phyloP scores from a whole-genome alignment of 768 basidiomycete genomes.

The Lactifluus subvellereus region DNA sequence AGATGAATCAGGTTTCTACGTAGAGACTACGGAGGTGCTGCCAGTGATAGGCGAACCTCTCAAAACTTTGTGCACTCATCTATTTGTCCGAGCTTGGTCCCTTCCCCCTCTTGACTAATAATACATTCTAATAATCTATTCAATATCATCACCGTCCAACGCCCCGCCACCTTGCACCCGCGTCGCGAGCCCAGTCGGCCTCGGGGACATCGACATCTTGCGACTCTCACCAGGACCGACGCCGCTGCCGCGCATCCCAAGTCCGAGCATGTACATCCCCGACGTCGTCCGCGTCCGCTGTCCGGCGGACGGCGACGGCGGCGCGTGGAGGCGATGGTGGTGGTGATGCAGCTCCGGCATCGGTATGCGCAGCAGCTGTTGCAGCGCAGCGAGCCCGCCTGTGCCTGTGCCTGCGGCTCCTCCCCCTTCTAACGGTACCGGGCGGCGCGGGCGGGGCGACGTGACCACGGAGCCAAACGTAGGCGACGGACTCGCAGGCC shows the following conservation, averaged over 20 bases:
- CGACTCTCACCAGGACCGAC: conserved; percentile 1
- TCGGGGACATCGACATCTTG: not conserved
- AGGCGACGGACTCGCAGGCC: conserved; percentile 39
- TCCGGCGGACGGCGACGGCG: conserved; percentile 22
- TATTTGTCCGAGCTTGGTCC: conserved; percentile 18
- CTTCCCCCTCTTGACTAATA: not conserved
- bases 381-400: conserved; percentile 24
- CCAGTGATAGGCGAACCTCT: no score
- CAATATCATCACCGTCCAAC: not conserved
- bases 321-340: conserved; percentile 15
- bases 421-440: conserved; percentile 32
- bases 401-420: conserved; percentile 27
- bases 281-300: conserved; percentile 47
- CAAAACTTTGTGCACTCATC: not conserved
- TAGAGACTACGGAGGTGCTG: no score
- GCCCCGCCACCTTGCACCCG: not conserved
- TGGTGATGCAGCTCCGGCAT: conserved; percentile 44
- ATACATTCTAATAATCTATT: conserved; percentile 3
- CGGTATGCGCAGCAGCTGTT: conserved; percentile 48
- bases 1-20: no score
- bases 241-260: conserved; percentile 38
- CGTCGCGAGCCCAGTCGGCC: not conserved
- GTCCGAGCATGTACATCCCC: conserved; percentile 58
- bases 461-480: conserved; percentile 74
- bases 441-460: conserved; percentile 50